Conservation (phyloP, 1,139 yeast species). For the Wickerhamomyces sp. region DNA sequence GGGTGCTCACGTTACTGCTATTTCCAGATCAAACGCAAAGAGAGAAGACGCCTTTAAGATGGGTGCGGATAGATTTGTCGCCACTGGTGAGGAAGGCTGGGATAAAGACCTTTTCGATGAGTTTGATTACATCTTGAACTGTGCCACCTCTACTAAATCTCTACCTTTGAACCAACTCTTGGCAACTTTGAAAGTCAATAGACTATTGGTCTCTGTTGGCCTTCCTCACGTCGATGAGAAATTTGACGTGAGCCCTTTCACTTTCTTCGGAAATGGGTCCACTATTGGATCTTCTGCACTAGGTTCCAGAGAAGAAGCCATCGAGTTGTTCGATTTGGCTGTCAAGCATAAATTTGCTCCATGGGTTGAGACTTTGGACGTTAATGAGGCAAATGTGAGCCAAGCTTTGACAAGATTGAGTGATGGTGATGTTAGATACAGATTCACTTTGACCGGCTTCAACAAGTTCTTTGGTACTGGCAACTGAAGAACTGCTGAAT, state of each 20-base stretch:
- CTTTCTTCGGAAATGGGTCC: conserved; percentile 41
- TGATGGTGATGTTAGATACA: conserved; percentile 54
- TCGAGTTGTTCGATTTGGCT: conserved; percentile 49
- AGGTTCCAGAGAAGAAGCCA: conserved; percentile 51
- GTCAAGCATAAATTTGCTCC: conserved; percentile 47
- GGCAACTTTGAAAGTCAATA: conserved; percentile 37
- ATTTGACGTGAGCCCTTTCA: conserved; percentile 37
- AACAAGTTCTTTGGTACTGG: conserved; percentile 34
- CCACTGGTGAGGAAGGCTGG: conserved; percentile 44
- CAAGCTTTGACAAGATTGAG: conserved; percentile 47
- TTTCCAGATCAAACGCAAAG: conserved; percentile 45
- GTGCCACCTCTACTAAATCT: conserved; percentile 43
- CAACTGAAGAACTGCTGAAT: too few species aligned
- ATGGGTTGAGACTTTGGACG: conserved; percentile 55
- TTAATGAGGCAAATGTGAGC: conserved; percentile 45
- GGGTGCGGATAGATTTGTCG: conserved; percentile 50
- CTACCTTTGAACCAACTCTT: conserved; percentile 34
- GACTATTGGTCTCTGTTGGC: conserved; percentile 51
- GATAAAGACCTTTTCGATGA: conserved; percentile 26
- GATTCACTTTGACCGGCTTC: conserved; percentile 56
- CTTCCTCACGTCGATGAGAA: conserved; percentile 41
- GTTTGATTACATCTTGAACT: conserved; percentile 44
- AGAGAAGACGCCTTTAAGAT: conserved; percentile 45
- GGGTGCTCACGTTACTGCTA: conserved; percentile 52
- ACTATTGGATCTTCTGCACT: conserved; percentile 26